A percentile compares a stretch with the other conserved stretches of the same genome.
Evolutionary conservation across 129 eudicot genomes (phyloP).

Genomic region (Ambrosia artemisiifolia): DNA sequence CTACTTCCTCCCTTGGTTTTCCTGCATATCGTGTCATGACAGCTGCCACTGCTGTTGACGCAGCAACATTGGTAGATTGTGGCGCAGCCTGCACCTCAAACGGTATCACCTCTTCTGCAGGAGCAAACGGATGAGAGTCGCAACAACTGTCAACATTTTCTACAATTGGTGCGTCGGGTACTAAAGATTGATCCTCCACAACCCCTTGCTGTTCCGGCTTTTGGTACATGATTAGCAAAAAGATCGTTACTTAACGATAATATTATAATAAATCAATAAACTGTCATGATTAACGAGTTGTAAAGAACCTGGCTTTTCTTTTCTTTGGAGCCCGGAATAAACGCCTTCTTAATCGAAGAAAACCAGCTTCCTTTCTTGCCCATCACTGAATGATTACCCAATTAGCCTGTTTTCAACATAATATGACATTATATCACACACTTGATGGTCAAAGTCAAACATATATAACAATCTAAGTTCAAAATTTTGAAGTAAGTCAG

Average conservation of each 20-base stretch:
- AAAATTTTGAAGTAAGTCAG: background rate
- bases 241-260: background rate
- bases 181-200: constrained; percentile 37
- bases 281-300: background rate
- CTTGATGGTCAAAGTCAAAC: constrained; percentile 15
- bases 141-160: constrained; percentile 36
- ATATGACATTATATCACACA: background rate
- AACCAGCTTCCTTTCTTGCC: constrained; percentile 84
- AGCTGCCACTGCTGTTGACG: constrained; percentile 51
- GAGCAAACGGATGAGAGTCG: constrained; percentile 50
- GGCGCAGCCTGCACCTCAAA: constrained; percentile 52
- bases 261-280: background rate
- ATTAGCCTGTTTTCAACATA: constrained; percentile 19
- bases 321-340: constrained; percentile 58
- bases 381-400: constrained; percentile 55
- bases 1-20: constrained; percentile 63
- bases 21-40: constrained; percentile 43
- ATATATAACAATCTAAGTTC: background rate
- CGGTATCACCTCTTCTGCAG: constrained; percentile 47
- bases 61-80: constrained; percentile 41
- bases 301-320: constrained; percentile 53
- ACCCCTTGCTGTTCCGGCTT: constrained; percentile 46
- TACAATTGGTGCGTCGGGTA: constrained; percentile 26
- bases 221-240: constrained; percentile 15
- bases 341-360: constrained; percentile 76